Evolutionary conservation across 2,329 filamentous ascomycete genomes (phyloP).

Genomic region (Nannizziopsis barbatae): DNA sequence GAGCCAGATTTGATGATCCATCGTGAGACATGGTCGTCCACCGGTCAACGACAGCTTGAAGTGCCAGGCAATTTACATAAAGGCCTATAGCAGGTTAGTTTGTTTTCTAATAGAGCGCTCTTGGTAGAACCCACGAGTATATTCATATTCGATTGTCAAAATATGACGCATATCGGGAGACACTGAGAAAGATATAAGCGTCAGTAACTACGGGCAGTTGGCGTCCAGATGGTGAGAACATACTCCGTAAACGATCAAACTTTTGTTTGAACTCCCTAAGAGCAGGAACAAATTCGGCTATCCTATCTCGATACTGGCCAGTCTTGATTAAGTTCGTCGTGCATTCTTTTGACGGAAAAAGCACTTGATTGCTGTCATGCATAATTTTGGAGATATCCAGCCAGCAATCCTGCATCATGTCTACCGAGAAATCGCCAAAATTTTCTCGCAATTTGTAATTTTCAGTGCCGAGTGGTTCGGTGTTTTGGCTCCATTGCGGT

Average conservation of each 20-base stretch:
- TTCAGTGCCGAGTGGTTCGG: constrained; percentile 24
- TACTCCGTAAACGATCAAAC: constrained; percentile 59
- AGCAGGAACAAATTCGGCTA: constrained; percentile 71
- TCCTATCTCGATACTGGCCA: constrained; percentile 67
- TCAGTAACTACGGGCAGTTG: not conserved
- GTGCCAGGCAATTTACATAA: constrained; percentile 84
- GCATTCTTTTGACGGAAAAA: constrained; percentile 78
- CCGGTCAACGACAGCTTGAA: constrained; percentile 89
- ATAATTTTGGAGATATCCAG: constrained; percentile 85
- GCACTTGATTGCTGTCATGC: constrained; percentile 75
- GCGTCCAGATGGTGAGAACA: not conserved
- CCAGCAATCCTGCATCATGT: constrained; percentile 70
- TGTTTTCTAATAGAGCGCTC: not conserved
- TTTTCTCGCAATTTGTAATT: constrained; percentile 15
- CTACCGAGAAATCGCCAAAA: constrained; percentile 33
- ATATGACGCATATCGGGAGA: constrained; percentile 57
- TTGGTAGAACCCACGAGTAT: constrained; percentile 53
- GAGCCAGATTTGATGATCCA: constrained; percentile 6
- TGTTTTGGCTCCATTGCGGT: constrained; percentile 33
- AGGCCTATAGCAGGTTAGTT: constrained; percentile 35
- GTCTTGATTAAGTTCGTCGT: constrained; percentile 82
- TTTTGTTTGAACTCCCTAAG: constrained; percentile 68
- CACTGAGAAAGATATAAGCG: constrained; percentile 29
- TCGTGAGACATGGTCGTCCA: constrained; percentile 58
- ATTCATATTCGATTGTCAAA: constrained; percentile 88